Evolutionary conservation across 257 asterid genomes (phyloP), one percentile per base, ranked within the genome.

Genomic region (Galeopsis tetrahit): DNA sequence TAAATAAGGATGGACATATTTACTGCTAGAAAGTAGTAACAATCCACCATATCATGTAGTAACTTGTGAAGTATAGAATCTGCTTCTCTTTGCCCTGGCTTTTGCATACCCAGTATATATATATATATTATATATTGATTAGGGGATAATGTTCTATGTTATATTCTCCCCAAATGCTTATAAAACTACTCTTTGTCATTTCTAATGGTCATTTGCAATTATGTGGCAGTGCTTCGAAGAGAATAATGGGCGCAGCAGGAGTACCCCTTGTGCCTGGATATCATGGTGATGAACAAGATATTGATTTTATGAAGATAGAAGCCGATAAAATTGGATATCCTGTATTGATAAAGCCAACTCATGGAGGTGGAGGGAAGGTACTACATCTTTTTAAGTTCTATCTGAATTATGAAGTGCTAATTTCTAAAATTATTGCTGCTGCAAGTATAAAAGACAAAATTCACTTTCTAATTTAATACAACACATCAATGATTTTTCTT

Each of bases 201-300:
- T 51, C 79, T 71, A 68, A 71, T 71, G 70, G 43, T 44, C 56
- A 42, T 61, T 44, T 33, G 53, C 38, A 60, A 62, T 75, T 44
- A n/a, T 72, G n/a, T 68, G 60, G 33, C 86, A 94, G 99, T 85
- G 98, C 99, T 76, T 94, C 98, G 69, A 94, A 94, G 87, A 85
- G 97, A 78, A 94, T 94, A 80, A 94, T 94, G 99, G 98, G 97
- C 63, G 98, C 98, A 63, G 99, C 99, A 32, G 96, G 97, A 71
- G 99, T 94, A 68, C 99, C 99, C n/a, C 98, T 94, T 74, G 99
- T 94, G 77, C 99, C 99, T 76, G 98, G 98, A 72, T 95, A 92
- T 86, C 97, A 95, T 82, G 99, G 99, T 73, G 77, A 67, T 35
- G 92, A 87, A 67, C 99, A 92, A 78, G 96, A 95, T 85, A 76